phyloP scores from a whole-genome alignment of 1,284 basidiomycete genomes.

The Naganishia sp. region DNA sequence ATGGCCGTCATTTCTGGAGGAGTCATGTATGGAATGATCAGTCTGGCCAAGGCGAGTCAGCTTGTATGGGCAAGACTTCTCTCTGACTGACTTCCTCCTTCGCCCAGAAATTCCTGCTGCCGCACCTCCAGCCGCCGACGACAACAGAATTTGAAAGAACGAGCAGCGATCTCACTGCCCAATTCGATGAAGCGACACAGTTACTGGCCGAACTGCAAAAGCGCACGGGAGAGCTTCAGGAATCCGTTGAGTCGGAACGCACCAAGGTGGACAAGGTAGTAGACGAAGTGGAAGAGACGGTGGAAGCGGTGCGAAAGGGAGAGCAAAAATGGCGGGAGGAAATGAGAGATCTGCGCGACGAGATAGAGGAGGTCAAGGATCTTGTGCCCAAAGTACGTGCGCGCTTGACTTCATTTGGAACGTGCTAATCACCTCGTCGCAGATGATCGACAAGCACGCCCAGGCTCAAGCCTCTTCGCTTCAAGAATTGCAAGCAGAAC shows the following conservation, averaged over 20 bases:
- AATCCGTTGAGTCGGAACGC: conserved; percentile 78
- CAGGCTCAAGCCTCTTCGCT: conserved; percentile 69
- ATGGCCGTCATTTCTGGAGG: conserved; percentile 89
- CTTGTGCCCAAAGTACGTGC: conserved; percentile 79
- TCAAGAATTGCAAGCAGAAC: conserved; percentile 77
- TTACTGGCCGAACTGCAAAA: conserved; percentile 61
- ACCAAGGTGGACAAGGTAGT: conserved; percentile 26
- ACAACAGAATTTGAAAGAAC: conserved; percentile 87
- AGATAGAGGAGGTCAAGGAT: conserved; percentile 85
- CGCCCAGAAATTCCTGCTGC: conserved; percentile 81
- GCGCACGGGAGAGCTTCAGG: conserved; percentile 70
- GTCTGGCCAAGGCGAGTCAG: conserved; percentile 72
- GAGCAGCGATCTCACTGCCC: conserved; percentile 76
- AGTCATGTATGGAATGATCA: conserved; percentile 81
- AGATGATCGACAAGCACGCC: conserved; percentile 95
- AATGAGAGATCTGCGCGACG: conserved; percentile 86
- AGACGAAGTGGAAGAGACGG: conserved; percentile 48
- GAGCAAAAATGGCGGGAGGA: conserved; percentile 81
- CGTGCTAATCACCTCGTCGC: conserved; percentile 17
- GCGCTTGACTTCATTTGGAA: not conserved
- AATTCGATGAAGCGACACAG: conserved; percentile 89
- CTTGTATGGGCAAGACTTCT: not conserved
- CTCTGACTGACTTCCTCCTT: not conserved
- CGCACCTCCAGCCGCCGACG: conserved; percentile 87
- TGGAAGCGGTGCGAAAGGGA: conserved; percentile 73